Conservation (phyloP, 2,329 filamentous ascomycete genomes). For the Fusarium goolgardi region DNA sequence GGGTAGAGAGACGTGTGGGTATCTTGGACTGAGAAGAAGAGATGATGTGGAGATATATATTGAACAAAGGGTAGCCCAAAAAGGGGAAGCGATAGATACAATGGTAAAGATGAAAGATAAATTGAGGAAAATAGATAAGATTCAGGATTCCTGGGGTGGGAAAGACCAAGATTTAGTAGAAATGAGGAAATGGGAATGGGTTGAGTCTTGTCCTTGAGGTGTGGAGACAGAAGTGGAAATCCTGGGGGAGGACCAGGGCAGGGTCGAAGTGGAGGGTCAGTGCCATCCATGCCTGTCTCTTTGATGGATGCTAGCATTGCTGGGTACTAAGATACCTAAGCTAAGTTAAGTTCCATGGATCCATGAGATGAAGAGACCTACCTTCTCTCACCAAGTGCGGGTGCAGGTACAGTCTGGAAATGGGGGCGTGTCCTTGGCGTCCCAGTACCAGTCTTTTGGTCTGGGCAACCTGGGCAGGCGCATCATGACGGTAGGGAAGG, state of each 20-base stretch:
- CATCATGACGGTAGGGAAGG: conserved; percentile 22
- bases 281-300: conserved; percentile 20
- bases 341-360: conserved; percentile 1
- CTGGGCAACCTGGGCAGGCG: conserved; percentile 10
- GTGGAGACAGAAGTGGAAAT: conserved; percentile 48
- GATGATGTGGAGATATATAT: conserved; percentile 1
- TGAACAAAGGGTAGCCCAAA: conserved; percentile 1
- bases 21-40: conserved; percentile 17
- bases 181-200: conserved; percentile 43
- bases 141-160: conserved; percentile 31
- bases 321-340: background rate
- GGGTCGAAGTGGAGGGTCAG: conserved; percentile 34
- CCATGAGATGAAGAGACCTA: background rate
- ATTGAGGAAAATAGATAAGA: conserved; percentile 24
- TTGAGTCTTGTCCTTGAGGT: conserved; percentile 24
- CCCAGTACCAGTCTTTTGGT: conserved; percentile 1
- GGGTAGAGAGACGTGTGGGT: conserved; percentile 12
- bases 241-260: conserved; percentile 46
- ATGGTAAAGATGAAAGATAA: conserved; percentile 14
- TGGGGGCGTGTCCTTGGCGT: conserved; percentile 27
- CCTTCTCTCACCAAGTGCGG: background rate
- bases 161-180: conserved; percentile 44
- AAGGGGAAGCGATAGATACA: background rate
- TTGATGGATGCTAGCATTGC: background rate
- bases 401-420: conserved; percentile 16